Evolutionary conservation across 192 early-diverging fungal species (phyloP).

Genomic region (Podila epicladia): DNA sequence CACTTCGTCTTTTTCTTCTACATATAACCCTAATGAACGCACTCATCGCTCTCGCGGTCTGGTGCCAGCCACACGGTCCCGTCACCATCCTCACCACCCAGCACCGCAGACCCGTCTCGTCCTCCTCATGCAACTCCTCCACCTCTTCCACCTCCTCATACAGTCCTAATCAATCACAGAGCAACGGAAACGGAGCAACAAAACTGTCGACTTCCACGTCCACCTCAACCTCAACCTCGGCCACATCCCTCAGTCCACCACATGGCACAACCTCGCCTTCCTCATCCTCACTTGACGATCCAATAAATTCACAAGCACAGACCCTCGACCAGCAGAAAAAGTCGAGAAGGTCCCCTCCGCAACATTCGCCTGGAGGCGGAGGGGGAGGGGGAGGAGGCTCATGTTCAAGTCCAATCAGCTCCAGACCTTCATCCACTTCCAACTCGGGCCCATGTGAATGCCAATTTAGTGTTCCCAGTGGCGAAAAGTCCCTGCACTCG

Average conservation of each 20-base stretch:
- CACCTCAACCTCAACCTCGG: neutral
- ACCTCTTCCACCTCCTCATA: neutral
- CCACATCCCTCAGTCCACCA: neutral
- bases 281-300: neutral
- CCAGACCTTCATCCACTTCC: slow-evolving; percentile 14
- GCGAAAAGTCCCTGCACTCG: slow-evolving; percentile 43
- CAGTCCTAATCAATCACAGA: neutral
- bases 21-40: slow-evolving; percentile 33
- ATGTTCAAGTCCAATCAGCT: slow-evolving; percentile 5
- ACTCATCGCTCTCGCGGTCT: slow-evolving; percentile 49
- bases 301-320: neutral
- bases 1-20: neutral
- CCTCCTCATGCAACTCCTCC: neutral
- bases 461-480: slow-evolving; percentile 48
- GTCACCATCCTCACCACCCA: slow-evolving; percentile 52
- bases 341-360: slow-evolving; percentile 23
- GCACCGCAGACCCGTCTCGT: slow-evolving; percentile 33
- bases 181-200: neutral
- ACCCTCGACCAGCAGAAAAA: slow-evolving; percentile 36
- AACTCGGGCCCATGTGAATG: slow-evolving; percentile 29
- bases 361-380: slow-evolving; percentile 13
- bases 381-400: neutral
- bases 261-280: neutral
- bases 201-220: slow-evolving; percentile 3
- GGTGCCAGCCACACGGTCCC: slow-evolving; percentile 50